Evolutionary conservation across 2,329 filamentous ascomycete species (phyloP).

Genomic region (Ophiostoma novo-ulmi): DNA sequence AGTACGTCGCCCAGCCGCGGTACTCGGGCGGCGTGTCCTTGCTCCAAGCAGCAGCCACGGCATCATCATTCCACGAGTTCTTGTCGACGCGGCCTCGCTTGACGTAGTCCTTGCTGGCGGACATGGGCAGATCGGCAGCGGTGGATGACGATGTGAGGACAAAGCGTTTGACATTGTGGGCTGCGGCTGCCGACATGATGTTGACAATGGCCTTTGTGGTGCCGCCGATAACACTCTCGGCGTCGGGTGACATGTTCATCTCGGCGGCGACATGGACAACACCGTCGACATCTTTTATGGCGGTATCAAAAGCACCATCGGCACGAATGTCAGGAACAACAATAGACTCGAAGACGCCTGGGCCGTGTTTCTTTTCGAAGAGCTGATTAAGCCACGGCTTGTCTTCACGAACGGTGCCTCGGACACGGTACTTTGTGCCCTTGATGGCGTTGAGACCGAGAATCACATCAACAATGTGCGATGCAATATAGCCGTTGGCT

Average conservation of each 20-base stretch:
- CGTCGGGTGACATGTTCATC: background rate
- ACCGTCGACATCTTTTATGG: background rate
- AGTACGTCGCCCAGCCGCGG: background rate
- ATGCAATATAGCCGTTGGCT: background rate
- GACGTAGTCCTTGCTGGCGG: background rate
- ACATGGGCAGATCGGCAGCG: background rate
- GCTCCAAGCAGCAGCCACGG: background rate
- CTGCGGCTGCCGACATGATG: background rate
- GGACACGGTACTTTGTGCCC: background rate
- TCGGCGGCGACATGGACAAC: background rate
- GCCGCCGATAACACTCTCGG: background rate
- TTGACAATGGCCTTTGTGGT: background rate
- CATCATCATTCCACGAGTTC: background rate
- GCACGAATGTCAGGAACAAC: background rate
- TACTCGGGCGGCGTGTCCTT: background rate
- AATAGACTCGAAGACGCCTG: background rate
- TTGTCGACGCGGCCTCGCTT: background rate
- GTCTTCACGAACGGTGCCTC: background rate
- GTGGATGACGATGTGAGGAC: conserved; percentile 3
- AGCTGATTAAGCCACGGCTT: background rate
- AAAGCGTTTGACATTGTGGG: background rate
- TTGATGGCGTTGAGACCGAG: background rate
- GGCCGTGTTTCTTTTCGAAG: background rate
- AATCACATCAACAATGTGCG: background rate
- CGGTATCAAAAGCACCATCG: background rate